phyloP scores from a whole-genome alignment of 768 basidiomycete species.

The Tylopilus felleus region DNA sequence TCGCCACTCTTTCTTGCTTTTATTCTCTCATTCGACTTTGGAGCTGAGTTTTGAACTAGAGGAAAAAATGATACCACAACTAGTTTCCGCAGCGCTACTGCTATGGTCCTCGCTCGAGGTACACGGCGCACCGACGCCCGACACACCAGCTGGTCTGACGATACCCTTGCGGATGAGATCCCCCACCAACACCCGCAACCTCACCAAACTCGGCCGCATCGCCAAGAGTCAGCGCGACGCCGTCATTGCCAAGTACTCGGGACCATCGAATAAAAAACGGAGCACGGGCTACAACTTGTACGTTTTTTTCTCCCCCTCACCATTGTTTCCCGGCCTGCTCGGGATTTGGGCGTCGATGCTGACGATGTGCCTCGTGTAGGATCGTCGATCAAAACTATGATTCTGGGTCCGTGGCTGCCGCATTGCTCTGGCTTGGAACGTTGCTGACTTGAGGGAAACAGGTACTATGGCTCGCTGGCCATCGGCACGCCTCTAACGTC shows the following conservation, averaged over 20 bases:
- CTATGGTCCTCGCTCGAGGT: conserved; percentile 11
- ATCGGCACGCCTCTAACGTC: conserved; percentile 46
- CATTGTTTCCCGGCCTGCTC: too few relatives aligned
- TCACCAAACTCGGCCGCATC: conserved; percentile 15
- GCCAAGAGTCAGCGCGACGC: conserved; percentile 45
- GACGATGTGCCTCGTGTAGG: conserved; percentile 32
- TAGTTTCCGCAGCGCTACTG: conserved; percentile 11
- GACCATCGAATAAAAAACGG: conserved; percentile 34
- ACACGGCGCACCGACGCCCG: conserved; percentile 10
- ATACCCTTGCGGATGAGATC: conserved; percentile 24
- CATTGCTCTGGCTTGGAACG: too few relatives aligned
- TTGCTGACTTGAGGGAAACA: conserved; percentile 7
- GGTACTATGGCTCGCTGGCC: conserved; percentile 39
- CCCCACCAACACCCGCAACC: neutral
- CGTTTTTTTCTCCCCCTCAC: conserved; percentile 16
- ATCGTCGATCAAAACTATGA: conserved; percentile 63
- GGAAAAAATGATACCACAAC: conserved; percentile 11
- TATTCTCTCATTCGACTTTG: neutral
- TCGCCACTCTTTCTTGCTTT: neutral
- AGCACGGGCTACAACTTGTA: conserved; percentile 52
- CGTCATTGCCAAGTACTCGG: conserved; percentile 46
- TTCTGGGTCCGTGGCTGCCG: conserved; percentile 45
- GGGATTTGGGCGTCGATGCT: neutral
- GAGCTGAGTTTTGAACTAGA: too few relatives aligned
- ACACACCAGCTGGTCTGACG: conserved; percentile 9